Evolutionary conservation across 352 stramenopile species (phyloP), one percentile per base, ranked within the genome.

Genomic region (Labyrinthula sp.): DNA sequence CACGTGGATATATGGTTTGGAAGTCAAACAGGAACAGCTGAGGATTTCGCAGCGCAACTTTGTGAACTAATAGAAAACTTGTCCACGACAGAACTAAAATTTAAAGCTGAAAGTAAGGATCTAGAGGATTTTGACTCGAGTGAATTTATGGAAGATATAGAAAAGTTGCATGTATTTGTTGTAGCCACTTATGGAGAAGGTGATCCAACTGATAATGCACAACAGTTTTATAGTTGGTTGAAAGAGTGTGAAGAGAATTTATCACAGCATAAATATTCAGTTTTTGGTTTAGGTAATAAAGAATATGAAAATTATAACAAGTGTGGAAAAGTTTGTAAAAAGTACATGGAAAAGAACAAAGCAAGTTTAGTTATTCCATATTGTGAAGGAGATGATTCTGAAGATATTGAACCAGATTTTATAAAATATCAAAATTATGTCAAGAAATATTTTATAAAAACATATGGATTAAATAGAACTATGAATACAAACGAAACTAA

Each of bases 281-380:
- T 96, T 12, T 97, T 98, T 72, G 89, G 86, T 1, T 68, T 98
- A 0, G 89, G 89, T 18, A 96, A 97, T 64, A 79, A 63, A 21
- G 78, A 95, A 64, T 98, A 98, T 60, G 87, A 96, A 56, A 78
- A 96, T 60, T 98, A 82, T 67, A 96, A 95, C 59, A 69, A 73
- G 33, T 88, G 93, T 59, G 82, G 81, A 2, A 83, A 84, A n/a
- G 65, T 77, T 17, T 72, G 88, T 22, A 70, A 97, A 63, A 55
- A 66, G 20, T 58, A 75, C 8, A 71, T 97, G 50, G 75, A 69
- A 20, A 56, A 65, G 25, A 63, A 82, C 29, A 85, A 83, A 8
- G 86, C 60, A 0, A 59, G 71, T 20, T 65, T 79, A 25, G 66
- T 95, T 33, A 76, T 73, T 36, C 54, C 74, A 17, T 75, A 92